These are phyloP conservation scores for Dendrobium catenatum DNA, from an alignment of 106 monocot species.

Conservation along the genomic window DNA sequence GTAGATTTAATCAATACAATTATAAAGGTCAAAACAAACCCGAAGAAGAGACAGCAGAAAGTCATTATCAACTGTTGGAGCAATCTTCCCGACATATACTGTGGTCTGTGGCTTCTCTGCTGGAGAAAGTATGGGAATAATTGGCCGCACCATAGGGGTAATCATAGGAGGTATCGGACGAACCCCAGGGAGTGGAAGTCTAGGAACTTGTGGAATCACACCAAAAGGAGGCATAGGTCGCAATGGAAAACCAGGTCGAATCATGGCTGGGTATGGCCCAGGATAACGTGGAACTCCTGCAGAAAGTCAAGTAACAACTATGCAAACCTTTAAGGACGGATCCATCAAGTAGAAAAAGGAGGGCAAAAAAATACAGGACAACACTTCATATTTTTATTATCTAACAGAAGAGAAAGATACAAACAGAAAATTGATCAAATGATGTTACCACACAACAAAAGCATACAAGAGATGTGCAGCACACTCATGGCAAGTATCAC, in stretches of 20 bases:
- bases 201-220: slow-evolving; percentile 42
- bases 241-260: slow-evolving; percentile 66
- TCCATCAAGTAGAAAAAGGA: slow-evolving; percentile 11
- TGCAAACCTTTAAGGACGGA: slow-evolving; percentile 53
- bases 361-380: neutral
- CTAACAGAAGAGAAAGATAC: neutral
- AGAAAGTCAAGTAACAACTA: slow-evolving; percentile 43
- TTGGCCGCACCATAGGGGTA: slow-evolving; percentile 49
- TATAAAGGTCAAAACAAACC: slow-evolving; percentile 27
- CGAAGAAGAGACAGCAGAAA: slow-evolving; percentile 71
- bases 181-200: slow-evolving; percentile 56
- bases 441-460: slow-evolving; percentile 51
- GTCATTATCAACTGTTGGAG: slow-evolving; percentile 83
- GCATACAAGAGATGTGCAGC: slow-evolving; percentile 38
- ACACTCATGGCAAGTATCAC: slow-evolving; percentile 33
- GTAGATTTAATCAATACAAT: neutral
- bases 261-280: slow-evolving; percentile 45
- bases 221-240: slow-evolving; percentile 53
- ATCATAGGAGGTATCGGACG: slow-evolving; percentile 44
- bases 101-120: slow-evolving; percentile 95
- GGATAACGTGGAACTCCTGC: slow-evolving; percentile 86
- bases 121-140: slow-evolving; percentile 60
- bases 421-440: slow-evolving; percentile 15
- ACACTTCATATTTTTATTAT: slow-evolving; percentile 7
- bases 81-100: slow-evolving; percentile 96